A percentile compares a stretch with the other conserved stretches of the same genome.
phyloP scores from a whole-genome alignment of 139 green algal species.

The Bryopsis sp. region DNA sequence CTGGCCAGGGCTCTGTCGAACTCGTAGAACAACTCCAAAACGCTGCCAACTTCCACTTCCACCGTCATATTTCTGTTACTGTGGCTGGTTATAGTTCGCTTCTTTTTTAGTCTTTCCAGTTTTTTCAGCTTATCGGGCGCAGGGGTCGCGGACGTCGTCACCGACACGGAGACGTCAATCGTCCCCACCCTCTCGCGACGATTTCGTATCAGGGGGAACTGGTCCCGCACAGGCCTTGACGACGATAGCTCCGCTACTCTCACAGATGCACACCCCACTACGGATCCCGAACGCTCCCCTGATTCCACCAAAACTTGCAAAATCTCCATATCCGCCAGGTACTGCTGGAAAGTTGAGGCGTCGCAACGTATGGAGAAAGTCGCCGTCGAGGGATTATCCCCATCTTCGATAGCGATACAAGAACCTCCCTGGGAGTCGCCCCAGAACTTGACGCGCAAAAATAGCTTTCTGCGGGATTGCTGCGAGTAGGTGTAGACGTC shows the following conservation, averaged over 20 bases:
- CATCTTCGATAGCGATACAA: neutral
- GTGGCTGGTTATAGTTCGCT: neutral
- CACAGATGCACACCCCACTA: too few species aligned
- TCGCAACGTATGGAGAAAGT: neutral
- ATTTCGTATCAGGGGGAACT: neutral
- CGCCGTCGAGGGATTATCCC: neutral
- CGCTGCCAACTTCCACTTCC: too few species aligned
- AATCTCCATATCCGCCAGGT: too few species aligned
- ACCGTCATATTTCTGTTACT: neutral
- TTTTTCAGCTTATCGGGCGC: neutral
- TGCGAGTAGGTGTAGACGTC: too few species aligned
- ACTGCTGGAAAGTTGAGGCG: neutral
- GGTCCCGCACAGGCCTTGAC: neutral
- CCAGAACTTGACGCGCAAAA: neutral
- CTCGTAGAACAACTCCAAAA: neutral
- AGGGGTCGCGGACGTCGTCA: neutral
- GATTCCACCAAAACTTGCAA: too few species aligned
- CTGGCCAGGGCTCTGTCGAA: neutral
- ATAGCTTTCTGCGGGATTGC: too few species aligned
- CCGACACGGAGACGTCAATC: neutral
- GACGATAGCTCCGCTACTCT: too few species aligned
- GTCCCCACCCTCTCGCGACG: neutral
- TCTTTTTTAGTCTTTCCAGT: neutral
- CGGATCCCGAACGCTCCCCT: too few species aligned
- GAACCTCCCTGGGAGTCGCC: too few species aligned